phyloP scores from a whole-genome alignment of 129 eudicot species.

The Helianthus annuus region DNA sequence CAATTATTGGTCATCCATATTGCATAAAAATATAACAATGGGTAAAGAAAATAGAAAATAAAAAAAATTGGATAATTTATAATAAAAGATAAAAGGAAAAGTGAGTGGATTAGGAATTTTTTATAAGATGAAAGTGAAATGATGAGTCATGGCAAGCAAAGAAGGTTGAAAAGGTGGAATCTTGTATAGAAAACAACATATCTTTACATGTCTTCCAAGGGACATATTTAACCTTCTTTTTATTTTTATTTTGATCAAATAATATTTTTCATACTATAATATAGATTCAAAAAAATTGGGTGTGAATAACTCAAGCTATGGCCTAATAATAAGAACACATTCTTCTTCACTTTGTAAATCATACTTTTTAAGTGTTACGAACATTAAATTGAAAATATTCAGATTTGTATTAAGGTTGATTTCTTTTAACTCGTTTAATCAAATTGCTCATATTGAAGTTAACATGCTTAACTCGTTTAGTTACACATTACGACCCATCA shows the following conservation, averaged over 20 bases:
- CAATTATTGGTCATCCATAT: conserved; percentile 35
- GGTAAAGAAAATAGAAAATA: conserved; percentile 8
- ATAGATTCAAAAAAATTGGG: neutral
- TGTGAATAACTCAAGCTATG: neutral
- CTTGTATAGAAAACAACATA: conserved; percentile 30
- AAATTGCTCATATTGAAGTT: too few relatives aligned
- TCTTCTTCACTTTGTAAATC: neutral
- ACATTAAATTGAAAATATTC: too few relatives aligned
- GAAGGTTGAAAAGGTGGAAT: conserved; percentile 40
- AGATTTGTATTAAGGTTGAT: too few relatives aligned
- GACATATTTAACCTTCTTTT: conserved; percentile 21
- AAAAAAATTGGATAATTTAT: conserved; percentile 19
- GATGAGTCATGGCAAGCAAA: conserved; percentile 47
- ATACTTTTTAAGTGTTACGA: too few relatives aligned
- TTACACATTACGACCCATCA: too few relatives aligned
- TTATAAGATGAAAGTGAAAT: conserved; percentile 37
- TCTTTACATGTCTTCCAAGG: conserved; percentile 45
- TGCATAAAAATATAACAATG: conserved; percentile 15
- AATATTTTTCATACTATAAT: neutral
- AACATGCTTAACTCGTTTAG: too few relatives aligned
- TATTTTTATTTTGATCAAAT: neutral
- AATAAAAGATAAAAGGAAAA: neutral
- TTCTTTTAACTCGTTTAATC: too few relatives aligned
- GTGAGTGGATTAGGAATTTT: conserved; percentile 24
- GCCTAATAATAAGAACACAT: conserved; percentile 4